Evolutionary conservation across 306 rosid species (phyloP).

Genomic region (Trifolium pratense): DNA sequence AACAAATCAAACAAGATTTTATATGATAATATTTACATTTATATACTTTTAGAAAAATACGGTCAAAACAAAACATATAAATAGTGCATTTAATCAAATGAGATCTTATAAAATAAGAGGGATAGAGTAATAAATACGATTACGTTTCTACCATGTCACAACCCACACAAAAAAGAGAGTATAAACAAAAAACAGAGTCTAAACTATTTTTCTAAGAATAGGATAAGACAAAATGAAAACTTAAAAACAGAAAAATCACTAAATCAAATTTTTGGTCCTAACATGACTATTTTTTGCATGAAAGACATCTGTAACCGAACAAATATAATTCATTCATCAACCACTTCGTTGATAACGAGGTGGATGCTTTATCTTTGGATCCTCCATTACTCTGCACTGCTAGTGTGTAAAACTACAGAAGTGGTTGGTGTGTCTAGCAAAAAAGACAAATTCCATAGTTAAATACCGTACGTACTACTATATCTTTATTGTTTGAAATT

Average conservation of each 20-base stretch:
- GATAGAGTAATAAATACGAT: too few relatives aligned
- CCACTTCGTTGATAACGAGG: slow-evolving; percentile 10
- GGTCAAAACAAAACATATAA: too few relatives aligned
- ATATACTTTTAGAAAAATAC: too few relatives aligned
- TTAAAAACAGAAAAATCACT: not conserved
- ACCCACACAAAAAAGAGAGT: too few relatives aligned
- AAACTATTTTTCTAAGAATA: too few relatives aligned
- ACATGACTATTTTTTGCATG: not conserved
- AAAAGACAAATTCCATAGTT: not conserved
- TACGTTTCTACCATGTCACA: too few relatives aligned
- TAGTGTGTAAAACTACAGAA: not conserved
- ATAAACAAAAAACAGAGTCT: too few relatives aligned
- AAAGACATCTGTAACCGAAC: not conserved
- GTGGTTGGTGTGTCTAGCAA: not conserved
- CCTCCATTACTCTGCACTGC: not conserved
- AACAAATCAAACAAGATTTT: too few relatives aligned
- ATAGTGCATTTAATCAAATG: too few relatives aligned
- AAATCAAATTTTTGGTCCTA: not conserved
- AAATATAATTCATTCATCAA: not conserved
- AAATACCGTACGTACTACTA: not conserved
- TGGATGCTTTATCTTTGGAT: slow-evolving; percentile 6
- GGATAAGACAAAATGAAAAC: not conserved
- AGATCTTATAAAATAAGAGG: too few relatives aligned
- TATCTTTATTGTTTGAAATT: too few relatives aligned
- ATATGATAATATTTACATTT: too few relatives aligned